phyloP scores from a whole-genome alignment of 2,329 filamentous ascomycete species.

The Microcera coccophila region DNA sequence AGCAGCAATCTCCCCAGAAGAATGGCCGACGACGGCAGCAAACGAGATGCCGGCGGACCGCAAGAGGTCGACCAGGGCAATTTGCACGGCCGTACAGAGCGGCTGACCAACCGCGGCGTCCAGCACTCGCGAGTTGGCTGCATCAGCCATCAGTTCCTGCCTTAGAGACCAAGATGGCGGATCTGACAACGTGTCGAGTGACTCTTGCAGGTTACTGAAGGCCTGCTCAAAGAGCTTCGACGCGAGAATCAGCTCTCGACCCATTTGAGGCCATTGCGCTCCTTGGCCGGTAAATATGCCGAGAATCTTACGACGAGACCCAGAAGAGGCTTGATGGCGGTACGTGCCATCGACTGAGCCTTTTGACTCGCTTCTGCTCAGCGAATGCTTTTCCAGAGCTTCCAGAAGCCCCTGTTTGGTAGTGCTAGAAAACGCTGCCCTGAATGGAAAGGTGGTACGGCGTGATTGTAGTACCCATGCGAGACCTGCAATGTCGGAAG shows the following conservation, averaged over 20 bases:
- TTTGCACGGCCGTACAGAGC: too few species aligned
- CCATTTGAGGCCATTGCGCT: slow-evolving; percentile 36
- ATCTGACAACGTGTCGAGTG: slow-evolving; percentile 1
- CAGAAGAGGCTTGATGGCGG: too few species aligned
- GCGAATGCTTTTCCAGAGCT: too few species aligned
- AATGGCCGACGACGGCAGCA: slow-evolving; percentile 33
- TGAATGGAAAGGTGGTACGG: too few species aligned
- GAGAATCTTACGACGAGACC: too few species aligned
- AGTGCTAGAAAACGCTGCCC: too few species aligned
- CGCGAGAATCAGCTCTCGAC: slow-evolving; percentile 24
- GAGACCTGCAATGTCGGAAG: too few species aligned
- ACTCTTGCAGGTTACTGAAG: slow-evolving; percentile 12
- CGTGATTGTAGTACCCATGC: too few species aligned
- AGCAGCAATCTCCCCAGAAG: slow-evolving; percentile 38
- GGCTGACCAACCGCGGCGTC: slow-evolving; percentile 33
- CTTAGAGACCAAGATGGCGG: slow-evolving; percentile 7
- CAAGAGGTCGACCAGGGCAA: slow-evolving; percentile 37
- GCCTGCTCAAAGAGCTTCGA: slow-evolving; percentile 15
- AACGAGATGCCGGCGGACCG: slow-evolving; percentile 25
- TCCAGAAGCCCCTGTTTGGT: too few species aligned
- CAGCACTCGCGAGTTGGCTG: slow-evolving; percentile 13
- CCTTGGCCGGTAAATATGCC: too few species aligned
- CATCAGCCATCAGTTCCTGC: slow-evolving; percentile 11
- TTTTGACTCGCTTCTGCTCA: too few species aligned
- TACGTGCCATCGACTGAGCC: too few species aligned